phyloP scores from a whole-genome alignment of 106 monocot species.

The Allium cepa region DNA sequence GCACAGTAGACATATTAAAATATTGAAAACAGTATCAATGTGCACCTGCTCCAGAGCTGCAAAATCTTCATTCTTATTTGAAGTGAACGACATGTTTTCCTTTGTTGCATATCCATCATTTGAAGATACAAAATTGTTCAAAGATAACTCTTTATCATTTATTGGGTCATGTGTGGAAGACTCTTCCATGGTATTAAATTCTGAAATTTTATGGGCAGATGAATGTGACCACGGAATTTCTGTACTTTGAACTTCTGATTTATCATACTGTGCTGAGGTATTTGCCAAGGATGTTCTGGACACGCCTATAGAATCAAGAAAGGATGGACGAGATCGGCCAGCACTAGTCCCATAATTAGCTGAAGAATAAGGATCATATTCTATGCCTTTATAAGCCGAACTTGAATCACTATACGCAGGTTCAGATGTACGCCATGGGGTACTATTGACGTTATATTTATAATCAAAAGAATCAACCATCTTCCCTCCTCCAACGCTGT shows the following conservation, averaged over 20 bases:
- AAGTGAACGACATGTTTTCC: constrained; percentile 15
- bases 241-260: constrained; percentile 16
- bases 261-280: constrained; percentile 14
- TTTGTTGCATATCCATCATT: constrained; percentile 12
- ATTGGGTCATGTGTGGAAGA: constrained; percentile 9
- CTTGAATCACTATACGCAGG: constrained; percentile 32
- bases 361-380: constrained; percentile 28
- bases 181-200: constrained; percentile 4
- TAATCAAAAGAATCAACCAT: constrained; percentile 35
- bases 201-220: constrained; percentile 10
- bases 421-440: constrained; percentile 21
- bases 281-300: constrained; percentile 36
- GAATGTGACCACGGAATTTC: constrained; percentile 21
- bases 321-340: constrained; percentile 64
- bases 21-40: constrained; percentile 8
- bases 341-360: constrained; percentile 21
- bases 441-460: constrained; percentile 31
- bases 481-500: constrained; percentile 12
- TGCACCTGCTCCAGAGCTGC: constrained; percentile 83
- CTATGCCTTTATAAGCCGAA: constrained; percentile 22
- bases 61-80: constrained; percentile 76
- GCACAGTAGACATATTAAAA: background rate
- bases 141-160: constrained; percentile 12
- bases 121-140: constrained; percentile 15
- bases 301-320: constrained; percentile 78